Evolutionary conservation across 1,139 yeast genomes (phyloP), one percentile per base, ranked within the genome.

Genomic region (Suhomyces yuchorum): DNA sequence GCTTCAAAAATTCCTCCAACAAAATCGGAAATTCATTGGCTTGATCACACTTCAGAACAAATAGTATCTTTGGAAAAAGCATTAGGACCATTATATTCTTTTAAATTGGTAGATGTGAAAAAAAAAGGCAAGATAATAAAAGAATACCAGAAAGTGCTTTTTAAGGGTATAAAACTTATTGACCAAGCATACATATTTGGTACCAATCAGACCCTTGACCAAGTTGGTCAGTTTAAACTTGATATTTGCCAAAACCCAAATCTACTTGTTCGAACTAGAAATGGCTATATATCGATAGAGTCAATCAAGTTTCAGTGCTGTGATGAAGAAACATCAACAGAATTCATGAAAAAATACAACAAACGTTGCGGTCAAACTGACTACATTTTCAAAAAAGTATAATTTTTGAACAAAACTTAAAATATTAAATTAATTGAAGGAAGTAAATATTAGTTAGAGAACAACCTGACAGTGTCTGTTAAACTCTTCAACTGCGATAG

Each of bases 401-500:
- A 6, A 30, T 37, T n/a, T 44, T 36, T 24, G 24, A 15, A 17
- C 26, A 52, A 35, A 47, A 49, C 36, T 48, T 51, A 12, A 53
- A 54, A 17, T 47, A 49, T 51, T 51, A 20, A 7, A 20, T 20
- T 20, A 20, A 20, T 20, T 20, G 7, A 49, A 45, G 17, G 9
- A 50, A 52, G 1, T 24, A 6, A 46, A 26, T 4, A 37, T 7
- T 8, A 22, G 12, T 51, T 52, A 70, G 51, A 75, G 53, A 47
- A 64, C 59, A 9, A 77, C 77, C 56, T 74, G 80, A 53, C 81
- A 77, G 47, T 74, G 78, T 69, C 84, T 83, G 63, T 91, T 91
- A 67, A 77, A 90, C 57, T 85, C 90, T 32, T 77, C 78, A 12
- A 90, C 98, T 1, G 97, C 97, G 51, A 86, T 68, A 5, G 85